These are phyloP conservation scores for Puccinia coronata DNA, from an alignment of 1,284 basidiomycete species.

Conservation along the genomic window DNA sequence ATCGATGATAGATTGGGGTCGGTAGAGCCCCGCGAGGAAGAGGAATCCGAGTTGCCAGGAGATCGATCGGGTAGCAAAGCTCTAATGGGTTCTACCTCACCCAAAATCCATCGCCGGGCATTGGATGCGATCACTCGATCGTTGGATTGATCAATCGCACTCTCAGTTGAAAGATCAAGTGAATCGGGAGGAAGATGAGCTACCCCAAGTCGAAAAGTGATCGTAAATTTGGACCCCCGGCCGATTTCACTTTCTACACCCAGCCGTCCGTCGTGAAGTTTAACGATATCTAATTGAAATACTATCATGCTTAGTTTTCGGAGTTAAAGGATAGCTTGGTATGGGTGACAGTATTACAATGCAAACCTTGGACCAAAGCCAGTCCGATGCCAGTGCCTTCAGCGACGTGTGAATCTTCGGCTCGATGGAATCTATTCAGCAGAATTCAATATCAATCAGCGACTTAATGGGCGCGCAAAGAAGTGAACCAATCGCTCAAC, in stretches of 20 bases:
- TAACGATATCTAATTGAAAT: constrained; percentile 28
- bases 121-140: constrained; percentile 42
- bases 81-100: constrained; percentile 13
- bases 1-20: constrained; percentile 8
- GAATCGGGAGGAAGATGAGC: constrained; percentile 41
- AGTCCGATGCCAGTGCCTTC: constrained; percentile 48
- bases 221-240: constrained; percentile 42
- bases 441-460: background rate
- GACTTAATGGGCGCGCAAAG: background rate
- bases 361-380: constrained; percentile 46
- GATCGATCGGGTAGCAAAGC: constrained; percentile 2
- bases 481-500: background rate
- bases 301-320: background rate
- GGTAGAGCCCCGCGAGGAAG: constrained; percentile 14
- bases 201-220: constrained; percentile 20
- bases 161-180: constrained; percentile 34
- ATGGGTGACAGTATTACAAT: background rate
- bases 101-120: constrained; percentile 42
- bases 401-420: constrained; percentile 5
- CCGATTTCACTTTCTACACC: constrained; percentile 36
- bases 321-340: background rate
- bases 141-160: constrained; percentile 34
- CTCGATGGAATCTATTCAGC: constrained; percentile 35
- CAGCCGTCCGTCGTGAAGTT: constrained; percentile 36
- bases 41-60: constrained; percentile 27